phyloP scores from a whole-genome alignment of 2,329 filamentous ascomycete genomes.

The Colletotrichum sp. region DNA sequence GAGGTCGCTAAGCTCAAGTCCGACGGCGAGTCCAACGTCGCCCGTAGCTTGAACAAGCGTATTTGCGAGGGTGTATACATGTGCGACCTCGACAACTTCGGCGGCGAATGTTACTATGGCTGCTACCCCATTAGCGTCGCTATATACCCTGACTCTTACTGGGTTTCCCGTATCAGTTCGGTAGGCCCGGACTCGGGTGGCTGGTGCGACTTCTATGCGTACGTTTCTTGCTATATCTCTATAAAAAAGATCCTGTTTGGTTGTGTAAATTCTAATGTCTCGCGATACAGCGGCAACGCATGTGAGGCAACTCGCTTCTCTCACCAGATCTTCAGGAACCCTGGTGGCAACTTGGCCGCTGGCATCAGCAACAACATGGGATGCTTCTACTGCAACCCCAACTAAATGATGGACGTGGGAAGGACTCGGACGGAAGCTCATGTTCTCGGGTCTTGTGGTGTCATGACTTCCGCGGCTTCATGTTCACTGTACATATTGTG shows the following conservation, averaged over 20 bases:
- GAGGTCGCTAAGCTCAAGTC: background rate
- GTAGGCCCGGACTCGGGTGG: background rate
- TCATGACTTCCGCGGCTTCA: background rate
- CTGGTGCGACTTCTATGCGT: background rate
- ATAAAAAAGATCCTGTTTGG: rapidly evolving
- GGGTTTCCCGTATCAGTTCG: background rate
- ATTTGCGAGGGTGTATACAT: background rate
- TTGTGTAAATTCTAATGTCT: rapidly evolving
- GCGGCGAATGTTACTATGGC: background rate
- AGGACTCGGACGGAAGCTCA: background rate
- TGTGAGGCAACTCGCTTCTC: background rate
- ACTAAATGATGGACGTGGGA: background rate
- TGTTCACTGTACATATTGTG: background rate
- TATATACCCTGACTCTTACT: background rate
- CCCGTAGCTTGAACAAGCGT: background rate
- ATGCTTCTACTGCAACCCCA: background rate
- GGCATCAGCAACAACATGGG: background rate
- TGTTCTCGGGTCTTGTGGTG: background rate
- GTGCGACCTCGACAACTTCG: background rate
- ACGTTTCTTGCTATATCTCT: background rate
- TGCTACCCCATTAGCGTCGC: background rate
- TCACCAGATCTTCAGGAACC: background rate
- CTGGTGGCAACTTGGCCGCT: background rate
- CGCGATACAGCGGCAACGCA: background rate
- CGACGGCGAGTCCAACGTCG: background rate